Base-by-base conservation (phyloP, 495 filamentous ascomycete genomes). In the Cudoniella acicularis region DNA sequence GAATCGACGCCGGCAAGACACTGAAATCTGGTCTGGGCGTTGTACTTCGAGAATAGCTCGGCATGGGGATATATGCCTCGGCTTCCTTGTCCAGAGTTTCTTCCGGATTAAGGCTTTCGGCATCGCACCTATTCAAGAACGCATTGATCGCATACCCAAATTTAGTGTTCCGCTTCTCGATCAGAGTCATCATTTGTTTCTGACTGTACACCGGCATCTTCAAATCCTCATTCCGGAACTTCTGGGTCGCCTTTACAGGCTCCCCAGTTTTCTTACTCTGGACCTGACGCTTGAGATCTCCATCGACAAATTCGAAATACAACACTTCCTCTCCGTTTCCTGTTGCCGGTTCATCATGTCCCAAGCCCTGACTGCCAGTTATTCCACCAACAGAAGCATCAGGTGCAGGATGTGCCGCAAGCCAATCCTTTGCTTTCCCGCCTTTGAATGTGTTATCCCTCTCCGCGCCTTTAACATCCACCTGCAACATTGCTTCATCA, bases 131-230 rank as follows among this genome's bases (percentile, higher is more conserved):
- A 36, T 89, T 86, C 47, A 98, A 67, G 62, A 95, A 97, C 1
- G 70, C 73, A 69, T 89, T 86, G 48, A 96, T 79, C 0, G 92
- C 90, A 62, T 87, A 85, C 0, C 76, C 74, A 62, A 98, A 98
- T 72, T 95, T 96, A 18, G 73, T 72, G 67, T 96, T 96, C 57
- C 94, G 78, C 73, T 95, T 96, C 72, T 95, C 92, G 65, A 98
- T 98, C 62, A 96, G 69, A 52, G 77, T 79, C 68, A 87, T 88
- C 86, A 98, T 89, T 76, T 96, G 90, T 71, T 91, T 91, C 75
- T 96, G 91, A 57, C 90, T 91, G 71, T 83, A 96, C 17, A 96
- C 89, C 0, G 94, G 94, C 89, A 96, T 94, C 73, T 90, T 95
- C 67, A 97, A 63, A 53, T 92, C 84, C 64, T 97, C 91, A 41